Base-by-base conservation (phyloP, 2,329 filamentous ascomycete genomes). In the Podosphaera xanthii region DNA sequence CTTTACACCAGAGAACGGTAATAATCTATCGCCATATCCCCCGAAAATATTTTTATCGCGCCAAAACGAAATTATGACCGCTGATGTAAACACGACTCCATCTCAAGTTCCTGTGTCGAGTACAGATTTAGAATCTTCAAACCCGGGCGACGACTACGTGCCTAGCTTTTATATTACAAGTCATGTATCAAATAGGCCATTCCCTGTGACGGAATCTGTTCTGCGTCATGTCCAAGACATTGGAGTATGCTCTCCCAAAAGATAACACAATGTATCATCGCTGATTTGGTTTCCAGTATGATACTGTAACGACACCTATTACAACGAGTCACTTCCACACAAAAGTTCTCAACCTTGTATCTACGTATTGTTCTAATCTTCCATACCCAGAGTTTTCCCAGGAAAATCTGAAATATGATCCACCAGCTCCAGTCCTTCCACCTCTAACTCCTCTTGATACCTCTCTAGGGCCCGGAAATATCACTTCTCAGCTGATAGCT, bases 391-490 rank as follows among this genome's bases (percentile, higher is more conserved):
- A 76, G 54, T 69, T 73, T 67, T 59, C 63, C 30, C 63, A 70
- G 71, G 61, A 64, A 50, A 67, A 66, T 6, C 65, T 67, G 6
- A 75, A 72, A 62, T 72, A 71, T 46, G 74, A 73, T 33, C 72
- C 75, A 58, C 75, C 77, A 50, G 77, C 77, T 62, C 81, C 79
- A 14, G 78, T 80, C 57, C 75, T 82, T 36, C 77, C 77, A 9
- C 82, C 89, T 49, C 73, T 98, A 63, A 86, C 83, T 0, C 84
- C 88, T 9, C 79, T 86, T 62, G 90, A 96, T 68, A 90, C 88
- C 0, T 80, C 78, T 30, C 73, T 92, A 59, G 81, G 81, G 56
- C 86, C 86, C 4, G 78, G 78, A 60, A 76, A 80, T 12, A 77
- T 78, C 62, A 80, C 89, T 61, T 81, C 82, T 63, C 86, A 89